Base-by-base conservation (phyloP, 129 eudicot species). In the Apium graveolens region DNA sequence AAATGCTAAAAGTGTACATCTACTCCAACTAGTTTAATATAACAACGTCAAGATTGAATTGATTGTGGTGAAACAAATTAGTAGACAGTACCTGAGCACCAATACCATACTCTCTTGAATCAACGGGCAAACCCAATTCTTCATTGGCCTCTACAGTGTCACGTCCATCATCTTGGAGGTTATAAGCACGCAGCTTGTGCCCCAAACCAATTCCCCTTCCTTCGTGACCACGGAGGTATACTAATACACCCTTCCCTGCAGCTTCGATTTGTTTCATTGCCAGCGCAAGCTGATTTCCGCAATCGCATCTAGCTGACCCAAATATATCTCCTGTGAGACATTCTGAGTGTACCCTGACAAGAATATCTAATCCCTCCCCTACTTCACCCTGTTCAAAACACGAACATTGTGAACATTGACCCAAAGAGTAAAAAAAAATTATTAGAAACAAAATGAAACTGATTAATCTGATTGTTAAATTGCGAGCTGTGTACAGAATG, bases 161-260 rank as follows among this genome's bases (percentile, higher is more conserved):
- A 78, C 96, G 97, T 29, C 98, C 98, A 80, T 79, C 92, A 84
- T 93, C 98, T 81, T 93, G 98, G 32, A 93, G 82, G 75, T 93
- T 93, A 80, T 93, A 93, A 70, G 97, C 98, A 79, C 96, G 93
- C 60, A 93, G 93, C 82, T 93, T 93, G 87, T 89, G 96, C 51
- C 98, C 98, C 81, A 93, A 84, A 60, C 98, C 98, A 5, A 93
- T 93, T 51, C 98, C 98, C 76, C 98, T 88, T 5, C 98, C 98
- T 76, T 93, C 97, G 49, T 93, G 98, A 70, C 98, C 97, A 81
- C 97, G 92, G n/a, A 93, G 93, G 79, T 93, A 93, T 21, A 93
- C 96, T 75, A 93, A 74, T 11, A 93, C 93, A 14, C 98, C 98
- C 79, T 86, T 80, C 16, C 98, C 93, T 38, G 96, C 93, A 39